phyloP scores from a whole-genome alignment of 345 rosid species.

The Theobroma cacao region DNA sequence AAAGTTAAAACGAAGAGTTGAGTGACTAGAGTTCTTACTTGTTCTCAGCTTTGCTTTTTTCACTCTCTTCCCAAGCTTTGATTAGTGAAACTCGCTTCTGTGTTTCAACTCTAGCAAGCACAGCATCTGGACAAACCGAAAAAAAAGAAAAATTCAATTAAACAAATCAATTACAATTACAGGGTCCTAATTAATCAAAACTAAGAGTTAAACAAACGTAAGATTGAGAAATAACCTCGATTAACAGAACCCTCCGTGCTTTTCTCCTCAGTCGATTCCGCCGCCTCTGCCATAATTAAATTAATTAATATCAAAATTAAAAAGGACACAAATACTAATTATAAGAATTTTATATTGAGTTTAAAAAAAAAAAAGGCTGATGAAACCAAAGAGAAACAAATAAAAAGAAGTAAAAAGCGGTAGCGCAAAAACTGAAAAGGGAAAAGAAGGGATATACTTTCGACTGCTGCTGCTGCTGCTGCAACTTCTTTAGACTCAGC shows the following conservation, averaged over 20 bases:
- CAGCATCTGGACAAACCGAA: slow-evolving; percentile 45
- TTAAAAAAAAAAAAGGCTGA: not conserved
- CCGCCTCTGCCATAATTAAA: slow-evolving; percentile 34
- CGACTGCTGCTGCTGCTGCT: slow-evolving; percentile 24
- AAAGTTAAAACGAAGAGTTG: not conserved
- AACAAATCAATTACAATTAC: not conserved
- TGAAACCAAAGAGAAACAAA: not conserved
- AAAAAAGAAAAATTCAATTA: not conserved
- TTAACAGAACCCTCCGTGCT: slow-evolving; percentile 39
- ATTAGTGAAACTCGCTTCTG: slow-evolving; percentile 74
- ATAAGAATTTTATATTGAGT: not conserved
- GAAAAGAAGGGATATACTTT: slow-evolving; percentile 25
- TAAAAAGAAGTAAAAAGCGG: not conserved
- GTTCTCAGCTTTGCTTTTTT: slow-evolving; percentile 87
- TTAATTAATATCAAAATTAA: not conserved
- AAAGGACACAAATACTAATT: not conserved
- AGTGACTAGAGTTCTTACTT: slow-evolving; percentile 37
- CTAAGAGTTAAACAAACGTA: not conserved
- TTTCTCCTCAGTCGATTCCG: slow-evolving; percentile 38
- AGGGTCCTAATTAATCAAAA: not conserved
- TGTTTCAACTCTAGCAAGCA: slow-evolving; percentile 70
- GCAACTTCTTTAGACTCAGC: slow-evolving; percentile 20
- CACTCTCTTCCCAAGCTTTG: slow-evolving; percentile 98
- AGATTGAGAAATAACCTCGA: slow-evolving; percentile 42
- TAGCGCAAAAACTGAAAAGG: not conserved